Base-by-base conservation (phyloP, 352 stramenopile genomes). In the Phytophthora quininea region DNA sequence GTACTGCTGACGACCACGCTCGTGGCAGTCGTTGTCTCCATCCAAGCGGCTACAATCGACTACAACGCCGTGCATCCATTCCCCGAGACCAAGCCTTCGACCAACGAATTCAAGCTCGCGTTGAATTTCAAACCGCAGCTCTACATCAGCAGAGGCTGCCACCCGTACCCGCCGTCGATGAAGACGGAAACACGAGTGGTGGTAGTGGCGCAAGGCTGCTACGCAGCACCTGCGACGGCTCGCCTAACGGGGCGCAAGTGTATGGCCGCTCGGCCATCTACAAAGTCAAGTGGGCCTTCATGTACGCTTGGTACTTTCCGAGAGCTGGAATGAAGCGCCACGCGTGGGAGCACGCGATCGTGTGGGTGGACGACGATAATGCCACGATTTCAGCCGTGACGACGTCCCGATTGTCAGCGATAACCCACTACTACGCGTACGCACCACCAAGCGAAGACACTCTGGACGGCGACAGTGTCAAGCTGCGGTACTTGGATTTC, bases 1-100 rank as follows among this genome's bases (percentile, higher is more conserved):
- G 10, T 11, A 11, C 35, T 40, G 6, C 10, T 40, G 6, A 11
- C 10, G 35, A 40, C 35, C 10, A 40, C 35, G 35, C 10, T 40
- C 6, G 35, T 11, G 6, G 35, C 10, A 40, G 35, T 40, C 10
- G 35, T 40, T 40, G 35, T 40, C 10, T 11, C 10, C 35, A 40
- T 40, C 35, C 35, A 40, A 40, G 14, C 73, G 66, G 35, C 10
- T 11, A 40, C 6, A 40, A 40, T 40, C 35, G 10, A 11, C 35
- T 40, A 40, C 6, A 11, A 40, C 6, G 35, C 6, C 6, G 35
- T 40, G 10, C 35, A 40, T 11, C 35, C 35, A 11, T 40, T 40
- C 10, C 35, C 35, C 6, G 35, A 40, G 35, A 40, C 35, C 10
- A 11, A 40, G 35, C 35, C 35, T 11, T 11, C 35, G 35, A 40